Percentiles rank a stretch among this genome's conserved stretches.
Evolutionary conservation across 2,329 filamentous ascomycete species (phyloP).

Genomic region (Nemania sp.): DNA sequence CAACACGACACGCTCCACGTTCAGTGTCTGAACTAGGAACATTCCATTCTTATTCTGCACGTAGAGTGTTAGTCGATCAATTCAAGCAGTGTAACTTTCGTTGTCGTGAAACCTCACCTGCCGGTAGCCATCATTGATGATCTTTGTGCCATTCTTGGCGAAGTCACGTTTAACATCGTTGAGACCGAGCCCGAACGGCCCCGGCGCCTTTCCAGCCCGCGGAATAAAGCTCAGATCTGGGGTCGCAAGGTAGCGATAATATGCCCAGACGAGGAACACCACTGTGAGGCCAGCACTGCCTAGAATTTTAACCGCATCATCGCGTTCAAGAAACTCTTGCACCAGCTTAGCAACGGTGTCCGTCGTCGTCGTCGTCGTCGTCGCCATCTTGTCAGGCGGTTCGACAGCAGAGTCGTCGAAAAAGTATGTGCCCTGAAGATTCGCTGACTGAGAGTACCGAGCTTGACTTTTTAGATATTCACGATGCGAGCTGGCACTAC

Average conservation of each 20-base stretch:
- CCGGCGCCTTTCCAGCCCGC: slow-evolving; percentile 26
- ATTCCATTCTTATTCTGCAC: slow-evolving; percentile 28
- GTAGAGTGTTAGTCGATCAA: not conserved
- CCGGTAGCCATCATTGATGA: slow-evolving; percentile 27
- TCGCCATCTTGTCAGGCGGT: slow-evolving; percentile 13
- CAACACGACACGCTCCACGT: slow-evolving; percentile 30
- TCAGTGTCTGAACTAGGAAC: slow-evolving; percentile 29
- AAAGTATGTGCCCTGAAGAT: slow-evolving; percentile 9
- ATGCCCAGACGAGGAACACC: slow-evolving; percentile 18
- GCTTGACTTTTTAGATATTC: slow-evolving; percentile 25
- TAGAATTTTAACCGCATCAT: slow-evolving; percentile 21
- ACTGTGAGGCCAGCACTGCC: slow-evolving; percentile 22
- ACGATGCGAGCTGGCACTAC: slow-evolving; percentile 4
- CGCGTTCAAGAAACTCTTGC: slow-evolving; percentile 23
- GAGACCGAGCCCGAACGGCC: slow-evolving; percentile 20
- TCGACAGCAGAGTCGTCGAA: slow-evolving; percentile 7
- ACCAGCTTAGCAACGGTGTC: slow-evolving; percentile 11
- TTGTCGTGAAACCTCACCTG: slow-evolving; percentile 15
- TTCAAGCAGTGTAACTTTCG: not conserved
- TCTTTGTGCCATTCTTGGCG: slow-evolving; percentile 28
- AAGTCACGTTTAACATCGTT: slow-evolving; percentile 29
- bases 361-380: slow-evolving; percentile 15
- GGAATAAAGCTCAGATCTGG: slow-evolving; percentile 26
- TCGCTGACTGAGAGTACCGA: slow-evolving; percentile 6
- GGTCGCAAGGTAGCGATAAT: slow-evolving; percentile 21